Base-by-base conservation (phyloP, 495 filamentous ascomycete genomes). In the Cryomyces minteri region DNA sequence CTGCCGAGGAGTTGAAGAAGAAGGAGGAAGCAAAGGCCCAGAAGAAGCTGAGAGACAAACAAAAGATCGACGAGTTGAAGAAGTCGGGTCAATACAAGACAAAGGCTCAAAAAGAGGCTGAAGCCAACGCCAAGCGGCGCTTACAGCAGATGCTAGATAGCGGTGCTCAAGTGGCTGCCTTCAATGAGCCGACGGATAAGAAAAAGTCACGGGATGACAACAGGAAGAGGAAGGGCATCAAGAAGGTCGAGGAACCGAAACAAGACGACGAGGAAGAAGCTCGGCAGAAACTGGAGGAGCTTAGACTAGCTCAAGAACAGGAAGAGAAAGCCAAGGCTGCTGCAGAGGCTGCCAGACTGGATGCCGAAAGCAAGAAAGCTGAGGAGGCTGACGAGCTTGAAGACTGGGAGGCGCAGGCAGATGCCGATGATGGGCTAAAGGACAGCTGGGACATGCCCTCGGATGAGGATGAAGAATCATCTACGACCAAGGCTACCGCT, bases 1-100 rank as follows among this genome's bases (percentile, higher is more conserved):
- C 76, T 29, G 83, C 71, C 8, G 87, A 93, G 62, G 87, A 92
- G 60, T 73, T 69, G 57, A 77, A 70, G 61, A 74, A 69, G 49
- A 77, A 67, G 55, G 85, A 83, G 48, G 85, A 88, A 56, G 71
- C 71, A 31, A 80, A 78, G 53, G 76, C 78, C 9, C 64, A 71
- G 41, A 94, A 82, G 71, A 96, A 94, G 69, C 85, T 93, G 59
- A 93, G 82, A 62, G 92, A 99, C 59, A 92, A 82, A 62, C 82
- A 94, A 62, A 88, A 74, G 67, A 86, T 93, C 50, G 92, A 99
- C 55, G 83, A 94, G 63, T 73, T 94, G 11, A 90, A 90, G 67
- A 88, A 76, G 58, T 87, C 94, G 62, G 92, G 92, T 55, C 95
- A 93, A 59, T 87, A 86, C 54, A 68, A 94, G 49, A 94, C 88